Evolutionary conservation across 345 rosid genomes (phyloP).

Genomic region (Aquilaria sinensis): DNA sequence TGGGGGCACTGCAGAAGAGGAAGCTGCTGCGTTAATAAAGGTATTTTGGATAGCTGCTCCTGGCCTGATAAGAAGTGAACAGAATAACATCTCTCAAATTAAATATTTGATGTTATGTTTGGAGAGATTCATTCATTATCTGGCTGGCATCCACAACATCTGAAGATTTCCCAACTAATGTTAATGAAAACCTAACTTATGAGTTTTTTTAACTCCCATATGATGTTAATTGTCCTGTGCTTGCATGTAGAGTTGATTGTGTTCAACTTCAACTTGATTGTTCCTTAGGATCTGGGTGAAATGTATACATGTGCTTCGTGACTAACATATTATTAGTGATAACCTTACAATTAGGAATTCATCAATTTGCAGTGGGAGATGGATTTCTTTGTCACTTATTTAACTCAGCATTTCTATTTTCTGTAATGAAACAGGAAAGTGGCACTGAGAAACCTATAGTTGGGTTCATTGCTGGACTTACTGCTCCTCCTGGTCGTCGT

Average conservation of each 20-base stretch:
- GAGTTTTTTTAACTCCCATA: too few relatives aligned
- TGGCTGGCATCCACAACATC: too few relatives aligned
- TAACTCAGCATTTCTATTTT: background rate
- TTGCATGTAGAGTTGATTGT: background rate
- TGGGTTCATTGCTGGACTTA: constrained; percentile 96
- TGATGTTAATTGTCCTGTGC: background rate
- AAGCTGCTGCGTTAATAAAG: constrained; percentile 87
- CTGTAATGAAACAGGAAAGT: constrained; percentile 63
- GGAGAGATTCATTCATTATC: too few relatives aligned
- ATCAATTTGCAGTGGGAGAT: background rate
- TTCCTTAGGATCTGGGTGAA: background rate
- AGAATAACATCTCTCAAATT: too few relatives aligned
- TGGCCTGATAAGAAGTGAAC: background rate
- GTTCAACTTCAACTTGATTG: background rate
- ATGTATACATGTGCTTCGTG: background rate
- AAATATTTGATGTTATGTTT: too few relatives aligned
- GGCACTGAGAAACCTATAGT: constrained; percentile 90
- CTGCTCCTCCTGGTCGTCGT: constrained; percentile 97
- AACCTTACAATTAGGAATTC: too few relatives aligned
- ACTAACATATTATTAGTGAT: too few relatives aligned
- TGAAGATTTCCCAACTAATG: too few relatives aligned
- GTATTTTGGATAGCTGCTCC: constrained; percentile 19
- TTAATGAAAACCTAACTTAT: too few relatives aligned
- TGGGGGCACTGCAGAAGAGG: constrained; percentile 98
- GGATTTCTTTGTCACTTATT: background rate